A percentile compares a stretch with the other conserved stretches of the same genome.
These are phyloP conservation scores for Fagopyrum tataricum DNA, from an alignment of 148 eudicot species.

Conservation along the genomic window DNA sequence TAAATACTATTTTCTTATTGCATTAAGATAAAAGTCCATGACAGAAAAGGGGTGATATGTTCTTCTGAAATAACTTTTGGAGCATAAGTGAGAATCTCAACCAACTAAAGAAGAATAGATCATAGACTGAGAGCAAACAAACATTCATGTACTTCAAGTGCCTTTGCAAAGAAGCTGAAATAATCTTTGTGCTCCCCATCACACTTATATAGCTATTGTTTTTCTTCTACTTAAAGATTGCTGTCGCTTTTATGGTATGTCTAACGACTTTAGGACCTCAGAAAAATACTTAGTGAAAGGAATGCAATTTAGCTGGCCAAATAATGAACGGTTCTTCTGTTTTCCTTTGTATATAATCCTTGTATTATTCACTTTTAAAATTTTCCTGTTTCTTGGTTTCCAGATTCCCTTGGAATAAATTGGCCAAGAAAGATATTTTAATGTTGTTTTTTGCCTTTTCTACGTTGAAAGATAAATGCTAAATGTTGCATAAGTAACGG, in stretches of 20 bases:
- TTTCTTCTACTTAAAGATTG: constrained; percentile 1
- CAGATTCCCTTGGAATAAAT: not conserved
- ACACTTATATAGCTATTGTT: not conserved
- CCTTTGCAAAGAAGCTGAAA: not conserved
- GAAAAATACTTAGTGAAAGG: not conserved
- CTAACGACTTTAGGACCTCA: not conserved
- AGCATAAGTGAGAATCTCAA: not conserved
- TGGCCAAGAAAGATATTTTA: not conserved
- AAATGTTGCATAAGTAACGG: not conserved
- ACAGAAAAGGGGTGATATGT: not conserved
- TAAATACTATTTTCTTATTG: not conserved
- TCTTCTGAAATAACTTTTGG: not conserved
- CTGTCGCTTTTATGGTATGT: not conserved
- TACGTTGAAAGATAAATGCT: not conserved
- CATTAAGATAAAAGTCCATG: not conserved
- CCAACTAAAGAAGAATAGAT: not conserved
- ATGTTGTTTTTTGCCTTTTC: not conserved
- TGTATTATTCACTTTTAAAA: not conserved
- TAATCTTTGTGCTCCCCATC: not conserved
- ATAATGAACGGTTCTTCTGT: not conserved
- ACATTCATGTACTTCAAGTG: not conserved
- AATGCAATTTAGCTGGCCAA: not conserved
- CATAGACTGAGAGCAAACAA: not conserved
- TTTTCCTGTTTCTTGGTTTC: not conserved
- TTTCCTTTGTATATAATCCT: not conserved